A percentile compares a stretch with the other conserved stretches of the same genome.
Conservation (phyloP, 371 early-diverging fungal species). For the Mucor plumbeus region DNA sequence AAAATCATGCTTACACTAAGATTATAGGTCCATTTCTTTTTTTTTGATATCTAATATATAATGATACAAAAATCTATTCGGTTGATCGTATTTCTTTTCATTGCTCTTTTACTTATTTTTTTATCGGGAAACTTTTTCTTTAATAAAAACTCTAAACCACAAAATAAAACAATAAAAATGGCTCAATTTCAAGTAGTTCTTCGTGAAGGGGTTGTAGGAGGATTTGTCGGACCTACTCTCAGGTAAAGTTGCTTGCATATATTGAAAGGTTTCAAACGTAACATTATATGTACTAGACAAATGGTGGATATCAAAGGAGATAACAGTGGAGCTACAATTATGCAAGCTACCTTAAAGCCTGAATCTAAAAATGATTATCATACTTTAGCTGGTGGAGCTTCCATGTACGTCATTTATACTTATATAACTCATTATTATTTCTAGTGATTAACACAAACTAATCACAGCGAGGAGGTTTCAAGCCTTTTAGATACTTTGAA, state of each 20-base stretch:
- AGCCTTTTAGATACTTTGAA: slow-evolving; percentile 22
- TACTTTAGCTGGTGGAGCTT: slow-evolving; percentile 30
- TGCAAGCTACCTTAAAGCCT: slow-evolving; percentile 41
- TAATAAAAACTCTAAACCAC: background rate
- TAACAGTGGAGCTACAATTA: slow-evolving; percentile 36
- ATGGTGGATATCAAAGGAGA: slow-evolving; percentile 47
- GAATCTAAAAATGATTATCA: slow-evolving; percentile 38
- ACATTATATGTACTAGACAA: slow-evolving; percentile 27
- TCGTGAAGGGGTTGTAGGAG: slow-evolving; percentile 52
- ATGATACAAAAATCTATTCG: slow-evolving; percentile 22
- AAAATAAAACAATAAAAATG: background rate
- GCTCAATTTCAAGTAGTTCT: slow-evolving; percentile 40
- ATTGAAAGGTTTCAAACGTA: background rate
- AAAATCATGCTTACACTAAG: slow-evolving; percentile 12
- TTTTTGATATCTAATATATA: background rate
- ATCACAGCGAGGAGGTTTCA: slow-evolving; percentile 23
- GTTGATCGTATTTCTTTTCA: slow-evolving; percentile 14
- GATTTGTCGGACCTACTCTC: slow-evolving; percentile 45
- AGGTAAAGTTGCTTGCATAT: slow-evolving; percentile 35
- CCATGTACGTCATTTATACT: slow-evolving; percentile 34
- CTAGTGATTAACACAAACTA: background rate
- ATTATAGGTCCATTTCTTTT: slow-evolving; percentile 12
- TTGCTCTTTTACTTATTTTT: slow-evolving; percentile 18
- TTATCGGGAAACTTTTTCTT: slow-evolving; percentile 15
- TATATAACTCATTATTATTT: background rate